Percentiles rank a stretch among this genome's conserved stretches.
Conservation (phyloP, 2,329 filamentous ascomycete genomes). For the Albifimbria verrucaria region DNA sequence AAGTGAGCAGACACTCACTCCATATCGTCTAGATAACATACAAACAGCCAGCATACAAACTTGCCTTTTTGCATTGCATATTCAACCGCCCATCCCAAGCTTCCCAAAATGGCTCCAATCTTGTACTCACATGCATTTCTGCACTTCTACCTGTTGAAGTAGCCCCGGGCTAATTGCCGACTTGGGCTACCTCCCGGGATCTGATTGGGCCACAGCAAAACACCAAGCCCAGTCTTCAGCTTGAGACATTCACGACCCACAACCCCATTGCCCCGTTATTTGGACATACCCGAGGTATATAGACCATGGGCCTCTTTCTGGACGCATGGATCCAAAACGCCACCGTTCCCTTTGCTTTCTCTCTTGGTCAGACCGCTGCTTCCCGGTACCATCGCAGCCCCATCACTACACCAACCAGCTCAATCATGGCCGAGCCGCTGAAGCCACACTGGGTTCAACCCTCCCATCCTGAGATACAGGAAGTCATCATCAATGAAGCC, state of each 20-base stretch:
- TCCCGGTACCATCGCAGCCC: not conserved
- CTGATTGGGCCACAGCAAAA: conserved; percentile 6
- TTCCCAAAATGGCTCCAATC: no score
- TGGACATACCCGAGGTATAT: not conserved
- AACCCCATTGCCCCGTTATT: not conserved
- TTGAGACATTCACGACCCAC: not conserved
- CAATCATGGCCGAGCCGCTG: conserved; percentile 48
- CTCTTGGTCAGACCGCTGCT: no score
- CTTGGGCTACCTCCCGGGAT: conserved; percentile 7
- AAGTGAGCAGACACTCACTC: no score
- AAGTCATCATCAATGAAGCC: conserved; percentile 51
- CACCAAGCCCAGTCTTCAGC: not conserved
- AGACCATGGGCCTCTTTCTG: not conserved
- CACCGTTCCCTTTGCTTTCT: no score
- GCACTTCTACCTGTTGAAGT: no score
- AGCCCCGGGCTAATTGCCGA: conserved; percentile 4
- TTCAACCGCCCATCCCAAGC: no score
- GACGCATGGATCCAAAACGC: no score
- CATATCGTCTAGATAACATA: no score
- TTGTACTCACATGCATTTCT: no score
- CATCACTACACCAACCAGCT: not conserved
- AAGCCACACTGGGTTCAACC: conserved; percentile 58
- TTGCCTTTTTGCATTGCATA: no score
- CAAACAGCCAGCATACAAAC: no score
- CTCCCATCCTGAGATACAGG: conserved; percentile 56